Percentiles rank a stretch among this genome's conserved stretches.
phyloP scores from a whole-genome alignment of 495 filamentous ascomycete species.

The Neohortaea acidophila region DNA sequence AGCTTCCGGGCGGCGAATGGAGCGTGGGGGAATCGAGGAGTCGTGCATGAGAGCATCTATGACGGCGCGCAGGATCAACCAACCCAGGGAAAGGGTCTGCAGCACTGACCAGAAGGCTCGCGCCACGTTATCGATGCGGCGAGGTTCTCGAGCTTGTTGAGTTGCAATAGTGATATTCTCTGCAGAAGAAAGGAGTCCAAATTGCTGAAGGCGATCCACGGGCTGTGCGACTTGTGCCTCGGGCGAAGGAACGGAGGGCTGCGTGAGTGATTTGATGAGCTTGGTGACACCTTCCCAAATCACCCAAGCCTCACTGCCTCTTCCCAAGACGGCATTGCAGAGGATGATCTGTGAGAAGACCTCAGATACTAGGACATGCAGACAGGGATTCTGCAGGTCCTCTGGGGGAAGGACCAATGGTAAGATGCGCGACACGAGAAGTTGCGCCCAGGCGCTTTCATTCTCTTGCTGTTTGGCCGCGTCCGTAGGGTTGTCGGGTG shows the following conservation, averaged over 20 bases:
- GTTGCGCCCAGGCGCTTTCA: constrained; percentile 64
- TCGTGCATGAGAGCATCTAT: constrained; percentile 7
- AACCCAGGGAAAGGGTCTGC: constrained; percentile 2
- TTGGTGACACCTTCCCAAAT: constrained; percentile 69
- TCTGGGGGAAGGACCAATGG: constrained; percentile 79
- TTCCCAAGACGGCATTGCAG: constrained; percentile 59
- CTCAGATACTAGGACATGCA: constrained; percentile 67
- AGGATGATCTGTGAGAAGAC: constrained; percentile 75
- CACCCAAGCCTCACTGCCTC: constrained; percentile 68
- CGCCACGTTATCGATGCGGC: not conserved
- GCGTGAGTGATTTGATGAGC: constrained; percentile 26
- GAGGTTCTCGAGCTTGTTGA: not conserved
- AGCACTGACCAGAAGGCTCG: constrained; percentile 6
- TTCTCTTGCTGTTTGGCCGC: constrained; percentile 50
- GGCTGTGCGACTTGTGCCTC: not conserved
- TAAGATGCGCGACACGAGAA: constrained; percentile 63
- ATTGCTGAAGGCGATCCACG: constrained; percentile 21
- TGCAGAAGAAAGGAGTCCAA: constrained; percentile 21
- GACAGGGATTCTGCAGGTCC: constrained; percentile 72
- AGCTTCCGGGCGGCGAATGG: not conserved
- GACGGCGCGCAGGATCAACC: constrained; percentile 3
- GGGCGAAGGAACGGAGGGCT: not conserved
- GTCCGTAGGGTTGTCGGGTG: constrained; percentile 34
- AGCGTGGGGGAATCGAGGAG: constrained; percentile 2
- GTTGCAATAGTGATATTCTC: not conserved